These are phyloP conservation scores for Plasmodium cynomolgi DNA, from an alignment of 169 alveolate genomes.

Conservation along the genomic window DNA sequence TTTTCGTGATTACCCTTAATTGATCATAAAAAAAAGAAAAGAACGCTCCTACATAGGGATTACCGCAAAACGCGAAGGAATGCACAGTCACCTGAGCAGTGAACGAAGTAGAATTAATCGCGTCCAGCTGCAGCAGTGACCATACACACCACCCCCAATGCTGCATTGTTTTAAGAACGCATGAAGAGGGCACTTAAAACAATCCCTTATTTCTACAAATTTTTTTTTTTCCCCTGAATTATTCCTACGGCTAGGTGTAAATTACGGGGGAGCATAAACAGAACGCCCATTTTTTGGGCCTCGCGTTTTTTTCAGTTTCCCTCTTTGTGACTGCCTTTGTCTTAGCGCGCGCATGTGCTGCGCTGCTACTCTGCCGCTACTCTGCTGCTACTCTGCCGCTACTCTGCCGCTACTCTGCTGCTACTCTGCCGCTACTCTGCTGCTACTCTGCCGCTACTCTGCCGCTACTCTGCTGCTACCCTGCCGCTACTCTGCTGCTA, in stretches of 20 bases:
- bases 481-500: too few relatives aligned
- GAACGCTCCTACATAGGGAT: neutral
- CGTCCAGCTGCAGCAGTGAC: constrained; percentile 2
- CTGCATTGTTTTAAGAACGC: neutral
- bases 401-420: neutral
- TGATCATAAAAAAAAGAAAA: neutral
- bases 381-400: neutral
- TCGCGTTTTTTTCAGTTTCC: neutral
- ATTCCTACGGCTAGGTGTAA: neutral
- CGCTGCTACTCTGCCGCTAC: neutral
- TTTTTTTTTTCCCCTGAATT: neutral
- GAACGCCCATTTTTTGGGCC: neutral
- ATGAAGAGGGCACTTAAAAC: neutral
- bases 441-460: neutral
- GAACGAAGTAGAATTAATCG: constrained; percentile 20
- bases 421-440: neutral
- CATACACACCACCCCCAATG: neutral
- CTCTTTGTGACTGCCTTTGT: neutral
- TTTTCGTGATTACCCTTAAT: neutral
- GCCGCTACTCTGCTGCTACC: neutral
- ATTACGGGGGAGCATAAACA: neutral
- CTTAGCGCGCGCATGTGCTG: constrained; percentile 8
- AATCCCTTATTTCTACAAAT: constrained; percentile 31
- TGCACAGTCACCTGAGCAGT: neutral
- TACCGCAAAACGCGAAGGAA: neutral